Conservation (phyloP, 1,284 basidiomycete genomes). For the Cryptococcus floricola region DNA sequence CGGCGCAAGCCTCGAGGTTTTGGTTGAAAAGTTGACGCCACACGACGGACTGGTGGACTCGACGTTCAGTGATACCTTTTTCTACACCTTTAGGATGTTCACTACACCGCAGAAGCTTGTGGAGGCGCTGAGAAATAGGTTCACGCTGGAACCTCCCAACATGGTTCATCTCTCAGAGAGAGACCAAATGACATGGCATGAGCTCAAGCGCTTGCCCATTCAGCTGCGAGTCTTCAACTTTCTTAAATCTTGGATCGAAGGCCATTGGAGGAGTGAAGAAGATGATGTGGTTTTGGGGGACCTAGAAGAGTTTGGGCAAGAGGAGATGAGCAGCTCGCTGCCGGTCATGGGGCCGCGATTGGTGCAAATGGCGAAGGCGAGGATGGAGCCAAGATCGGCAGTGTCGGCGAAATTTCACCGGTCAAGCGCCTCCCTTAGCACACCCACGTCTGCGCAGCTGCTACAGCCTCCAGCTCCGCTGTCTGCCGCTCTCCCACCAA, state of each 20-base stretch:
- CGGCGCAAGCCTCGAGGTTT: constrained; percentile 79
- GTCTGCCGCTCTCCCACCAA: constrained; percentile 41
- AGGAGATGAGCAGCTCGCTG: constrained; percentile 31
- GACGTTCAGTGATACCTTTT: constrained; percentile 82
- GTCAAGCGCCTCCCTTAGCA: too few species aligned
- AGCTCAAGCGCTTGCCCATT: constrained; percentile 80
- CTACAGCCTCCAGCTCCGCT: constrained; percentile 10
- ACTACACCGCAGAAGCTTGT: constrained; percentile 72
- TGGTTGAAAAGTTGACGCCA: constrained; percentile 96
- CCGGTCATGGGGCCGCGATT: constrained; percentile 43
- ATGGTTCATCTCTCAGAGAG: constrained; percentile 45
- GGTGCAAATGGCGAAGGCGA: constrained; percentile 23
- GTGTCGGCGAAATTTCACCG: neutral
- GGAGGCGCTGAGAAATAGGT: constrained; percentile 72
- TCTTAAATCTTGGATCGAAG: constrained; percentile 88
- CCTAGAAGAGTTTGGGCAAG: constrained; percentile 48
- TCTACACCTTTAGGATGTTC: constrained; percentile 94
- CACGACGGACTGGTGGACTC: constrained; percentile 79
- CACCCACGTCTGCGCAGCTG: constrained; percentile 1
- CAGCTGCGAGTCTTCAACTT: constrained; percentile 85
- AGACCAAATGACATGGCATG: constrained; percentile 72
- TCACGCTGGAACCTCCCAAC: constrained; percentile 60
- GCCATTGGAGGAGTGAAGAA: constrained; percentile 72
- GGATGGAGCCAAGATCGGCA: neutral
- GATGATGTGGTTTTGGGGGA: constrained; percentile 53